Percentiles rank a stretch among this genome's conserved stretches.
phyloP scores from a whole-genome alignment of 352 stramenopile genomes.

The Phytophthora sp. region DNA sequence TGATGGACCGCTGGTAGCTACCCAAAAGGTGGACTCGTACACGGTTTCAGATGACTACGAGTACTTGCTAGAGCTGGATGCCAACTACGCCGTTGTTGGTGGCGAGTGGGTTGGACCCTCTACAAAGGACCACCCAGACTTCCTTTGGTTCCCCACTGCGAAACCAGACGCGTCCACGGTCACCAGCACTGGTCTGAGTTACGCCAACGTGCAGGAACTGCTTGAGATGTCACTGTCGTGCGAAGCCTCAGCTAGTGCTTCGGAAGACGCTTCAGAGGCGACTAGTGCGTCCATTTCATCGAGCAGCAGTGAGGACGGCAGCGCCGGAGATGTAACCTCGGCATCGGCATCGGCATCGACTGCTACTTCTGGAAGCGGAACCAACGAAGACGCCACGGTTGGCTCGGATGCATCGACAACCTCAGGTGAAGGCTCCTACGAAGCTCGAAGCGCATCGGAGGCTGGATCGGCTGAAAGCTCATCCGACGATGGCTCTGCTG shows the following conservation, averaged over 20 bases:
- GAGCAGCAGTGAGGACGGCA: neutral
- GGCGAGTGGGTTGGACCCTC: conserved; percentile 44
- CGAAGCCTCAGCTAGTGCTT: neutral
- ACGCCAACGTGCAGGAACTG: conserved; percentile 37
- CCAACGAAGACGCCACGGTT: conserved; percentile 8
- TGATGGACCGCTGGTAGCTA: conserved; percentile 42
- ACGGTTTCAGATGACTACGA: conserved; percentile 38
- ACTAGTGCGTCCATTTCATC: conserved; percentile 9
- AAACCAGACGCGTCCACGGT: conserved; percentile 34
- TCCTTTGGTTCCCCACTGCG: conserved; percentile 41
- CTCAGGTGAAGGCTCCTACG: conserved; percentile 4
- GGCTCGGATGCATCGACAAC: neutral
- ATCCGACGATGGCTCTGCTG: neutral
- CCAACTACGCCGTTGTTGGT: conserved; percentile 42
- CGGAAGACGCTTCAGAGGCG: conserved; percentile 2
- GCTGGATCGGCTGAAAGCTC: neutral
- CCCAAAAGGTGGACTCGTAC: conserved; percentile 28
- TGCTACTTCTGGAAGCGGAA: neutral
- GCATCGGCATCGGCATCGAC: too few species aligned
- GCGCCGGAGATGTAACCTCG: neutral
- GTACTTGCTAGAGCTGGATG: conserved; percentile 49
- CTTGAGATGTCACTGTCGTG: conserved; percentile 30
- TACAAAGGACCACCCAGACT: conserved; percentile 38
- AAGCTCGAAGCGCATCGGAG: conserved; percentile 2
- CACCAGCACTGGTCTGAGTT: conserved; percentile 36